These are phyloP conservation scores for Apophysomyces elegans DNA, from an alignment of 371 early-diverging fungal genomes.

Conservation along the genomic window DNA sequence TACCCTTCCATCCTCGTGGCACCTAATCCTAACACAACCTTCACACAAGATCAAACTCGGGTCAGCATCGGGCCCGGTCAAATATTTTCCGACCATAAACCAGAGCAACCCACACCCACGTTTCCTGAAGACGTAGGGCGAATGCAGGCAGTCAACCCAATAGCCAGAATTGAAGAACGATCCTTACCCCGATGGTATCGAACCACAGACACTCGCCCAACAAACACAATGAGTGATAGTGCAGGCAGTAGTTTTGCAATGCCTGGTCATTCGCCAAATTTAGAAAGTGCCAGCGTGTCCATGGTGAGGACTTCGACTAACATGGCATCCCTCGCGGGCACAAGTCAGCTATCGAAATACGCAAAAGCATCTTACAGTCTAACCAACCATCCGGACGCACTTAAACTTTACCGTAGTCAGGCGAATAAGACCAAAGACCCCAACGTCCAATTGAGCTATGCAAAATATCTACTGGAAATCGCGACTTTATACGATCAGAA, in stretches of 20 bases:
- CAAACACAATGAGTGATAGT: constrained; percentile 10
- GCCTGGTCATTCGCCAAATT: constrained; percentile 1
- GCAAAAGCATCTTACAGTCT: constrained; percentile 54
- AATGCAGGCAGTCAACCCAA: constrained; percentile 7
- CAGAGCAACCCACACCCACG: constrained; percentile 1
- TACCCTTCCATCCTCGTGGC: background rate
- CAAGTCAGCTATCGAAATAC: constrained; percentile 23
- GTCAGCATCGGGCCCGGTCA: background rate
- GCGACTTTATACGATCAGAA: constrained; percentile 21
- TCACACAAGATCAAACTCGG: constrained; percentile 12
- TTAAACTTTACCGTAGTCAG: constrained; percentile 66
- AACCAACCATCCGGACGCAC: constrained; percentile 52
- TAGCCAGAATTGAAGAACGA: background rate
- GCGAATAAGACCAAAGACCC: constrained; percentile 78
- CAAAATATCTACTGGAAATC: constrained; percentile 71
- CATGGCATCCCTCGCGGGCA: constrained; percentile 2
- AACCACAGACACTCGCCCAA: background rate
- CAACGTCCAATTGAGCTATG: constrained; percentile 78
- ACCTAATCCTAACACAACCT: background rate
- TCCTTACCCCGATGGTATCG: constrained; percentile 7
- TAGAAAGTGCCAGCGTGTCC: constrained; percentile 11
- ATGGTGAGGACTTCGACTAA: constrained; percentile 14
- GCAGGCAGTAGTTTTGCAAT: background rate
- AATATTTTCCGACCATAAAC: background rate
- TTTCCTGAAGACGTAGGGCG: background rate